These are phyloP conservation scores for Stramenopiles sp. DNA, from an alignment of 352 stramenopile genomes.

Conservation along the genomic window DNA sequence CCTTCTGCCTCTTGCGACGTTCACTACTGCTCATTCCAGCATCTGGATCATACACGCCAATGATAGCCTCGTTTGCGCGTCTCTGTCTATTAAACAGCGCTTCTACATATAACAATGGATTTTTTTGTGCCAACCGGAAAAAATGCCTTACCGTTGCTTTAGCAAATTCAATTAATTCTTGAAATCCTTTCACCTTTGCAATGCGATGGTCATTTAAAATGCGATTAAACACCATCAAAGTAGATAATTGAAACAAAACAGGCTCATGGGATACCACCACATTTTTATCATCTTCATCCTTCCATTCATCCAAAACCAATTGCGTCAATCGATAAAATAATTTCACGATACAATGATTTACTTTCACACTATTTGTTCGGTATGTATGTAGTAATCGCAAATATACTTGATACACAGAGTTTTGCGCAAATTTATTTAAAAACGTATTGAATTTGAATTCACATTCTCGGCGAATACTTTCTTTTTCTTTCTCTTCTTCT, in stretches of 20 bases:
- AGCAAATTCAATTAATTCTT: slow-evolving; percentile 45
- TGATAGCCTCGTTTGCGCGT: background rate
- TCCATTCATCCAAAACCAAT: background rate
- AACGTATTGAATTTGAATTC: slow-evolving; percentile 56
- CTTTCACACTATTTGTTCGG: slow-evolving; percentile 43
- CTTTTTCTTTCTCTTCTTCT: slow-evolving; percentile 48
- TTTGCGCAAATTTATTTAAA: slow-evolving; percentile 43
- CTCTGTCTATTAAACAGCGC: slow-evolving; percentile 22
- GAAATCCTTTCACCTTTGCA: slow-evolving; percentile 32
- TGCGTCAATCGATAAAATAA: slow-evolving; percentile 44
- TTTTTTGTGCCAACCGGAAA: slow-evolving; percentile 46
- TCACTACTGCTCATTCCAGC: background rate
- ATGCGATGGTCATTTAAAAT: slow-evolving; percentile 54
- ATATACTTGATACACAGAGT: slow-evolving; percentile 47
- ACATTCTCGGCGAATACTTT: slow-evolving; percentile 39
- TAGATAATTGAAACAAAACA: slow-evolving; percentile 55
- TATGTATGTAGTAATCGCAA: slow-evolving; percentile 41
- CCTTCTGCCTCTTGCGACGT: background rate
- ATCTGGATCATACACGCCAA: background rate
- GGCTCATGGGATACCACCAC: slow-evolving; percentile 24
- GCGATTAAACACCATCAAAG: slow-evolving; percentile 47
- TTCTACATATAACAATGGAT: slow-evolving; percentile 51
- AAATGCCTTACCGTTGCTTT: slow-evolving; percentile 42
- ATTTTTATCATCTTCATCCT: background rate
- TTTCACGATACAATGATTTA: slow-evolving; percentile 64